A percentile compares a stretch with the other conserved stretches of the same genome.
Evolutionary conservation across 192 early-diverging fungal species (phyloP).

Genomic region (Irineochytrium annulatum): DNA sequence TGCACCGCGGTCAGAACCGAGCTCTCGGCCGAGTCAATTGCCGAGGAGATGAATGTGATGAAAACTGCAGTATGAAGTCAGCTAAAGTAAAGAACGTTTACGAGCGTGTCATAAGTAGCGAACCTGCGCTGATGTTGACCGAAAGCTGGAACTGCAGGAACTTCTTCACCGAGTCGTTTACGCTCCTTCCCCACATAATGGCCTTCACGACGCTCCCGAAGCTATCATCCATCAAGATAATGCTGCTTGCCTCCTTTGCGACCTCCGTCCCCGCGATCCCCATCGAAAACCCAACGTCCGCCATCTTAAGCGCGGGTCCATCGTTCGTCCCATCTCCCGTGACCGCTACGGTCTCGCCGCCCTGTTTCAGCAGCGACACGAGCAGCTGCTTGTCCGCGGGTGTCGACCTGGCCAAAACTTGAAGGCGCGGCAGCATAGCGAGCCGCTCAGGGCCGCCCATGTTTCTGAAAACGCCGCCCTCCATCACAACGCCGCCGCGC

Average conservation of each 20-base stretch:
- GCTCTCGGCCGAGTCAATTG: slow-evolving; percentile 56
- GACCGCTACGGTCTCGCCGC: slow-evolving; percentile 90
- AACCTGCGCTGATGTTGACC: slow-evolving; percentile 69
- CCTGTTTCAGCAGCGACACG: slow-evolving; percentile 59
- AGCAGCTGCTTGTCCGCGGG: slow-evolving; percentile 88
- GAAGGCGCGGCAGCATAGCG: slow-evolving; percentile 43
- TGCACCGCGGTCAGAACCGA: slow-evolving; percentile 85
- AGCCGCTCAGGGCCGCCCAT: slow-evolving; percentile 56
- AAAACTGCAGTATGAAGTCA: slow-evolving; percentile 21
- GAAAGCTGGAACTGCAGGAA: slow-evolving; percentile 97
- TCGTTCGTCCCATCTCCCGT: slow-evolving; percentile 99
- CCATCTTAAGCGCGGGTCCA: slow-evolving; percentile 81
- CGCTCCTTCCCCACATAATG: slow-evolving; percentile 89
- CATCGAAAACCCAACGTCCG: slow-evolving; percentile 93
- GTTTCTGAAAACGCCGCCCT: slow-evolving; percentile 74
- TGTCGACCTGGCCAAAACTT: slow-evolving; percentile 82
- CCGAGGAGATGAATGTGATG: slow-evolving; percentile 31
- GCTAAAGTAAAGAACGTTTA: not conserved
- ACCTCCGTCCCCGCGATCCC: slow-evolving; percentile 94
- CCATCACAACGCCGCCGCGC: slow-evolving; percentile 51
- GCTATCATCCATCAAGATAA: slow-evolving; percentile 91
- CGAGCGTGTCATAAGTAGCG: not conserved
- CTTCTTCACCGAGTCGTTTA: slow-evolving; percentile 93
- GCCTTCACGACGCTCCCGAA: slow-evolving; percentile 90
- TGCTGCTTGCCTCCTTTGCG: slow-evolving; percentile 91